Evolutionary conservation across 192 early-diverging fungal species (phyloP), one percentile per base, ranked within the genome.

Genomic region (Haplosporangium gracile): DNA sequence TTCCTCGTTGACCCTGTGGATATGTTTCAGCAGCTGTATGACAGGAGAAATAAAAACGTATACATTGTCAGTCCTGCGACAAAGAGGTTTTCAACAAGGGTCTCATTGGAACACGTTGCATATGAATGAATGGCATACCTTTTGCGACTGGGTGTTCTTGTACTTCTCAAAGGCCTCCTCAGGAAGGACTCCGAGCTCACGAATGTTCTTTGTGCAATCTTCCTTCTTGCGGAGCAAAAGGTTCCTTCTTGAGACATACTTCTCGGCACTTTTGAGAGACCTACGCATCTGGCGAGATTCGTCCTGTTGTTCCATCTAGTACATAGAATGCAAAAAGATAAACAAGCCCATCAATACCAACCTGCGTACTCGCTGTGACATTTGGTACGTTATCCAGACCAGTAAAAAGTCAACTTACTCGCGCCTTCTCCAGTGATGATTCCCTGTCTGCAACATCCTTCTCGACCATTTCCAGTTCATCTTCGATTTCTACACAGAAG

Each of bases 121-220:
- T 45, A 43, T 16, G 22, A 73, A 45, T 39, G 13, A 73, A n/a
- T 45, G 45, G 0, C 81, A 39, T 80, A 94, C 93, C 89, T 84
- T 92, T 38, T 91, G 88, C 26, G 90, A 87, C 43, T 82, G 75
- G 7, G 77, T 65, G 26, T 82, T 88, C 63, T 88, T 79, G 91
- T 91, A 93, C 79, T 92, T 95, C 55, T 96, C 93, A 83, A 97
- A 96, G 0, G 96, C 96, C 65, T 98, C 98, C 24, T 98, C 97
- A 8, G 97, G 98, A 65, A 98, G 90, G 36, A 98, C 96, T 78
- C 98, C 98, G 15, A 99, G 92, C 26, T 99, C 98, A 45, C 98
- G 95, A 80, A 99, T 97, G 77, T 95, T 96, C 73, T 93, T 89
- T 60, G 89, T 92, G 82, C 94, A 95, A 82, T 97, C 95, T 73